Conservation (phyloP, 768 basidiomycete species). For the Amyloporia xantha region DNA sequence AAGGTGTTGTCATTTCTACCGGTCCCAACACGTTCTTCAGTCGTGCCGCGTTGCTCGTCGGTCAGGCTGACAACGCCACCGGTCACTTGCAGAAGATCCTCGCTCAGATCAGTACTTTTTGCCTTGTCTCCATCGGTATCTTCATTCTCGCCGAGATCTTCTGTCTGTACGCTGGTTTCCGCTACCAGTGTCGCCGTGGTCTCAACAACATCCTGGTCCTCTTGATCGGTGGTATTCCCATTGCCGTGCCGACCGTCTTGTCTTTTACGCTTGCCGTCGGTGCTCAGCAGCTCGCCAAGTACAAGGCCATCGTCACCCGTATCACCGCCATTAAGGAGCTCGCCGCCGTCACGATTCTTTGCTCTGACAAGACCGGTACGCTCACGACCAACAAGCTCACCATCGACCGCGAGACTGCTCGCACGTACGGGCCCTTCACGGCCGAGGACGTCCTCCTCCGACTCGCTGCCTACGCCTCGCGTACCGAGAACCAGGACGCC, state of each 20-base stretch:
- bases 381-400: constrained; percentile 98
- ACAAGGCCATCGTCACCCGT: constrained; percentile 99
- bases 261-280: constrained; percentile 98
- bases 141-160: constrained; percentile 98
- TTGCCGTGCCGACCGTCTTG: constrained; percentile 98
- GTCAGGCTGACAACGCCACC: no score
- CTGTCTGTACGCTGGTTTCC: constrained; percentile 93
- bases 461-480: constrained; percentile 94
- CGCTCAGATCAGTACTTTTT: constrained; percentile 94
- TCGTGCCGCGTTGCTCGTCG: no score
- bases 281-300: no score
- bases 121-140: constrained; percentile 98
- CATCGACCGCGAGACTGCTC: constrained; percentile 88
- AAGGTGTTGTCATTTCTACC: constrained; percentile 97
- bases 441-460: constrained; percentile 92
- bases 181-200: no score
- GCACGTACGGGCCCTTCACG: constrained; percentile 85
- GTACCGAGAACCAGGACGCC: no score
- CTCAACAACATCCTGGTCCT: no score
- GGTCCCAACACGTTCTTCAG: no score
- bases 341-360: constrained; percentile 96
- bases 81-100: no score
- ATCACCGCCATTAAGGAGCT: constrained; percentile 99
- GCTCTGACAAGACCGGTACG: no score
- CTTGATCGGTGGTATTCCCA: no score